Percentiles rank a stretch among this genome's conserved stretches.
Evolutionary conservation across 345 rosid species (phyloP).

Genomic region (Lepidium sativum): DNA sequence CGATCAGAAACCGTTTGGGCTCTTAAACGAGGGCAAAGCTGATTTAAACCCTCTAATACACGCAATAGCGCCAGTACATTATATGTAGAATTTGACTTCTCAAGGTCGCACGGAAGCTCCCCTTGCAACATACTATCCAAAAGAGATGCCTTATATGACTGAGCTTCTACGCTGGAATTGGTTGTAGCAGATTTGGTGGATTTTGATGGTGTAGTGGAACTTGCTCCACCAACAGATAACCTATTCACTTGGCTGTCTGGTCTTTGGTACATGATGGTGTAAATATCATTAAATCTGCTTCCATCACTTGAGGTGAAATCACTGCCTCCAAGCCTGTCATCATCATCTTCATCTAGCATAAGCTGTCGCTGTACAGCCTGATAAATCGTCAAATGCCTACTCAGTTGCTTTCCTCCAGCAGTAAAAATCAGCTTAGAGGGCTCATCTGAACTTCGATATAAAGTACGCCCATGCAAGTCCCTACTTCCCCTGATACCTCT

Average conservation of each 20-base stretch:
- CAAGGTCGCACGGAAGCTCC: conserved; percentile 91
- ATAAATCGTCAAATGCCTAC: conserved; percentile 88
- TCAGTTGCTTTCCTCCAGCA: conserved; percentile 87
- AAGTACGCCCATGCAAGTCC: conserved; percentile 78
- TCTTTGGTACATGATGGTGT: conserved; percentile 81
- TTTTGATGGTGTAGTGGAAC: conserved; percentile 42
- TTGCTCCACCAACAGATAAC: conserved; percentile 57
- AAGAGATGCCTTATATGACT: conserved; percentile 49
- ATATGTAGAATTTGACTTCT: conserved; percentile 86
- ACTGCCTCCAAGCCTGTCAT: conserved; percentile 73
- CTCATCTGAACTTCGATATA: conserved; percentile 55
- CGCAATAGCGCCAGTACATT: conserved; percentile 76
- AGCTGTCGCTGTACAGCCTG: conserved; percentile 97
- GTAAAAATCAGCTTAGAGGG: conserved; percentile 75
- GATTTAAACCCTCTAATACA: conserved; percentile 88
- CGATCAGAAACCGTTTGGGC: conserved; percentile 49
- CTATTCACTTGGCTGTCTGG: conserved; percentile 76
- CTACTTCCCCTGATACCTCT: conserved; percentile 91
- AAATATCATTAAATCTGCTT: conserved; percentile 76
- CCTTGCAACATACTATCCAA: conserved; percentile 87
- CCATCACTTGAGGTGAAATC: conserved; percentile 88
- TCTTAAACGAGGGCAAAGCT: conserved; percentile 82
- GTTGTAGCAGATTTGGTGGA: conserved; percentile 41
- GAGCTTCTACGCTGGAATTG: conserved; percentile 42
- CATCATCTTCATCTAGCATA: conserved; percentile 85